A percentile compares a stretch with the other conserved stretches of the same genome.
Conservation (phyloP, 495 filamentous ascomycete species). For the Talaromyces ruber region DNA sequence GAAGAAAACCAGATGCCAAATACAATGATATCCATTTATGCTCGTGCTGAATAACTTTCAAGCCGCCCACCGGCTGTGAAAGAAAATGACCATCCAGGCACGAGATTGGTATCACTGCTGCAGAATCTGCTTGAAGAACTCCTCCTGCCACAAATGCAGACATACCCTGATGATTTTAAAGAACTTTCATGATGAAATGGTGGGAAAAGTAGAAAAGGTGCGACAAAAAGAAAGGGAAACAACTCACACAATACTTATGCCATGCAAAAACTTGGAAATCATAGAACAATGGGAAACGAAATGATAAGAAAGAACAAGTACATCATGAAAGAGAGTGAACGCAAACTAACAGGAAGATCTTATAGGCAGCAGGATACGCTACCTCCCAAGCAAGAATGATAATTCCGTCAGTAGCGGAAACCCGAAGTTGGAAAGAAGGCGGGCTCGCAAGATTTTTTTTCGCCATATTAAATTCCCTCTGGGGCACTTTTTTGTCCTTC, state of each 20-base stretch:
- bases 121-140: background rate
- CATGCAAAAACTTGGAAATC: slow-evolving; percentile 3
- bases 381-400: background rate
- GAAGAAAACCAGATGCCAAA: slow-evolving; percentile 5
- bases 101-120: background rate
- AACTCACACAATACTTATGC: slow-evolving; percentile 4
- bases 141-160: slow-evolving; percentile 3
- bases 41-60: background rate
- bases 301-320: slow-evolving; percentile 10
- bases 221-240: slow-evolving; percentile 1
- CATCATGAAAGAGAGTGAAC: slow-evolving; percentile 2
- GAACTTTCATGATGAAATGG: slow-evolving; percentile 2
- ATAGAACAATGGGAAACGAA: slow-evolving; percentile 4
- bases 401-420: background rate
- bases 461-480: background rate
- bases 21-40: background rate
- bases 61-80: background rate
- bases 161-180: background rate
- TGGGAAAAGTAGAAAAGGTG: slow-evolving; percentile 1
- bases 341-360: background rate
- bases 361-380: background rate
- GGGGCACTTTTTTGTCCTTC: slow-evolving; percentile 2
- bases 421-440: slow-evolving; percentile 19
- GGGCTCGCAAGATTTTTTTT: background rate
- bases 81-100: background rate